These are phyloP conservation scores for Emergomyces orientalis DNA, from an alignment of 2,329 filamentous ascomycete species.

Conservation along the genomic window DNA sequence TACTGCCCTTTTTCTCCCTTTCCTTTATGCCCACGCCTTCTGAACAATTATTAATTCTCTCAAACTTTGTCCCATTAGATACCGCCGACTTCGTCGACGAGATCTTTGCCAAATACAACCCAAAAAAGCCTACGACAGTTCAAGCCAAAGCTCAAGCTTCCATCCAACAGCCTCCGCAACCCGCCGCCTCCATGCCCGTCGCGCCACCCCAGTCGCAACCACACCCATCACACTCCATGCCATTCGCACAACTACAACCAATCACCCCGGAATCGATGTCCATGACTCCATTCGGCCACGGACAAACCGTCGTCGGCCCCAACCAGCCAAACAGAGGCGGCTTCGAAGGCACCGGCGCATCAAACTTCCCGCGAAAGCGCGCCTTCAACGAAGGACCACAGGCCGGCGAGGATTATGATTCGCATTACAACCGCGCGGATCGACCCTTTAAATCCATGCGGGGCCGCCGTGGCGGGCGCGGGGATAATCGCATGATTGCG, in stretches of 20 bases:
- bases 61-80: conserved; percentile 27
- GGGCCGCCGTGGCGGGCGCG: conserved; percentile 26
- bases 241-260: conserved; percentile 14
- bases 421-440: conserved; percentile 31
- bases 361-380: conserved; percentile 42
- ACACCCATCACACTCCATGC: not conserved
- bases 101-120: conserved; percentile 43
- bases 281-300: conserved; percentile 13
- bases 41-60: not conserved
- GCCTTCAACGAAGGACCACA: conserved; percentile 44
- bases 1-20: not conserved
- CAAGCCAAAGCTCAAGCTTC: not conserved
- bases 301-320: not conserved
- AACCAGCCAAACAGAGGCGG: conserved; percentile 13
- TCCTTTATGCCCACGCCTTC: not conserved
- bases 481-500: conserved; percentile 20
- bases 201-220: not conserved
- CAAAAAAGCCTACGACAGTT: conserved; percentile 30
- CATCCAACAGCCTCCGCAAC: not conserved
- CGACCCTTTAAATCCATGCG: conserved; percentile 41
- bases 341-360: conserved; percentile 15
- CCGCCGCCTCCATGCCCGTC: not conserved
- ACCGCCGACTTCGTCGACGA: conserved; percentile 48
- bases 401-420: conserved; percentile 35
- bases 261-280: conserved; percentile 17